phyloP scores from a whole-genome alignment of 306 rosid genomes.

The Begonia fuchsioides region DNA sequence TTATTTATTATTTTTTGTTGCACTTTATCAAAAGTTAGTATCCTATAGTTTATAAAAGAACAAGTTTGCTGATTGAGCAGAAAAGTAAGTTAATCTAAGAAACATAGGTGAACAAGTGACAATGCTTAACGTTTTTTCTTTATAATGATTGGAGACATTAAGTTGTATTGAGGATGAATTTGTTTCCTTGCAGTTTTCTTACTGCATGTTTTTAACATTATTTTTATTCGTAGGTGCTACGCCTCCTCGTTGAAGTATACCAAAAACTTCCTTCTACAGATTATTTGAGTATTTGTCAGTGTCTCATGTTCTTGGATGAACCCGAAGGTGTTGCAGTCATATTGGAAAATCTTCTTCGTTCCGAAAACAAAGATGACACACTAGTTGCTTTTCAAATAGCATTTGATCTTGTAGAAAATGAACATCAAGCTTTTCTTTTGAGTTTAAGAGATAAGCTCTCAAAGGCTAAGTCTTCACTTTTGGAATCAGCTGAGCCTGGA shows the following conservation, averaged over 20 bases:
- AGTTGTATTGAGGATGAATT: too few relatives aligned
- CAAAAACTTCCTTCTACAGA: constrained; percentile 92
- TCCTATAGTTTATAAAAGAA: too few relatives aligned
- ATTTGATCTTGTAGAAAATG: constrained; percentile 90
- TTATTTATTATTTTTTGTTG: too few relatives aligned
- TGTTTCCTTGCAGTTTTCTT: too few relatives aligned
- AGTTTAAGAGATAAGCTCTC: constrained; percentile 74
- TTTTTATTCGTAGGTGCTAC: constrained; percentile 51
- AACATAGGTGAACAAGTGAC: too few relatives aligned
- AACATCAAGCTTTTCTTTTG: constrained; percentile 91
- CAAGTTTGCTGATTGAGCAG: too few relatives aligned
- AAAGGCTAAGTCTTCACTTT: constrained; percentile 39
- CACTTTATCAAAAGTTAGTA: too few relatives aligned
- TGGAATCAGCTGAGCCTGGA: constrained; percentile 39
- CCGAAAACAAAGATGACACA: constrained; percentile 82
- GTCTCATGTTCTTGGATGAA: constrained; percentile 94
- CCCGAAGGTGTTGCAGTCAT: constrained; percentile 82
- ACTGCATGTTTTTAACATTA: too few relatives aligned
- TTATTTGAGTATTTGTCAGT: constrained; percentile 90
- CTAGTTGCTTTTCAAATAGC: constrained; percentile 92
- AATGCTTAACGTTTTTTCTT: too few relatives aligned
- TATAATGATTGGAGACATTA: too few relatives aligned
- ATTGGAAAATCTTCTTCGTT: constrained; percentile 74
- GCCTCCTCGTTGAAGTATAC: constrained; percentile 84
- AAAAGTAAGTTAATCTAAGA: too few relatives aligned